These are phyloP conservation scores for Populus hybrid DNA, from an alignment of 441 rosid genomes.

Conservation along the genomic window DNA sequence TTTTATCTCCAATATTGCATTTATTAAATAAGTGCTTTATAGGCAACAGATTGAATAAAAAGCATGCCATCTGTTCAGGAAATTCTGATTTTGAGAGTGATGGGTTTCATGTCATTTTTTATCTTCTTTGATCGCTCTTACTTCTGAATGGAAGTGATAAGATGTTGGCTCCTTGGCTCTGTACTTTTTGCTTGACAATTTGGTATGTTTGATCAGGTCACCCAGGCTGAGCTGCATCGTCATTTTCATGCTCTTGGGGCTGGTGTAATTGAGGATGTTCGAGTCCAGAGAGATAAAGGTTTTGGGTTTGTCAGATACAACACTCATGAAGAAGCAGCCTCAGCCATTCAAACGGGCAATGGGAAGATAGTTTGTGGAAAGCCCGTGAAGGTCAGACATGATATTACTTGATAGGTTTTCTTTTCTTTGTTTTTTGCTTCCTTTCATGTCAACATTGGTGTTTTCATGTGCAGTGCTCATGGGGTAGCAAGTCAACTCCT, in stretches of 20 bases:
- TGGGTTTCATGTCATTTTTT: neutral
- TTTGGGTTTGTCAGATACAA: conserved; percentile 96
- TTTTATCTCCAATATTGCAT: neutral
- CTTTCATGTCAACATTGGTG: neutral
- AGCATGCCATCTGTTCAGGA: neutral
- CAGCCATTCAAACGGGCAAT: conserved; percentile 91
- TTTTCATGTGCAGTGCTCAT: conserved; percentile 60
- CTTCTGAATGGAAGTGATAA: neutral
- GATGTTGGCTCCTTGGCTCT: neutral
- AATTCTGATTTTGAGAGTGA: neutral
- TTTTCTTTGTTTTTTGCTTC: neutral
- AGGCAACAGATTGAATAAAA: too few species aligned
- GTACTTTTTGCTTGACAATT: neutral
- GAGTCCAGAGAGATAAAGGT: conserved; percentile 94
- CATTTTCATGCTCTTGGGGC: conserved; percentile 87
- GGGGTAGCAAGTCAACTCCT: conserved; percentile 95
- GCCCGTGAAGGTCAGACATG: conserved; percentile 74
- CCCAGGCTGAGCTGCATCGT: conserved; percentile 88
- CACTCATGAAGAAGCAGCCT: conserved; percentile 84
- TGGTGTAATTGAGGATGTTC: conserved; percentile 93
- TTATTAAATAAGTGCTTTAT: neutral
- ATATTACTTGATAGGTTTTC: neutral
- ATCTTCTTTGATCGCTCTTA: neutral
- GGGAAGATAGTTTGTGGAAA: conserved; percentile 68
- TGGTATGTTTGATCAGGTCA: conserved; percentile 41